These are phyloP conservation scores for Zalaria sp. DNA, from an alignment of 2,329 filamentous ascomycete genomes.

Conservation along the genomic window DNA sequence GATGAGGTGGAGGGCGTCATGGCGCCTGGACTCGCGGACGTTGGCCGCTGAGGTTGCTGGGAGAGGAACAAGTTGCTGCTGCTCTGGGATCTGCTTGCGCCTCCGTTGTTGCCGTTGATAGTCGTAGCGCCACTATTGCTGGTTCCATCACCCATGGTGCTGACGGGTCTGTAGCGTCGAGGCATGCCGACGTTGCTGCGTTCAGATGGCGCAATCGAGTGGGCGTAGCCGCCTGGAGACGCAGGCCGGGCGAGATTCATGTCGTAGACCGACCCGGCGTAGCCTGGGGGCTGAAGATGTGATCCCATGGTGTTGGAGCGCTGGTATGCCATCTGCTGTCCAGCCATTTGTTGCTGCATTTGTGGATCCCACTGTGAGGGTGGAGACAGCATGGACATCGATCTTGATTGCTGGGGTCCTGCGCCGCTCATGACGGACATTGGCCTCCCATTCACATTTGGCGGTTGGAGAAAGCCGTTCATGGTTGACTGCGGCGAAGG, in stretches of 20 bases:
- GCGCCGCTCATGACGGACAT: conserved; percentile 32
- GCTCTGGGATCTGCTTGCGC: conserved; percentile 18
- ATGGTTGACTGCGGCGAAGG: conserved; percentile 2
- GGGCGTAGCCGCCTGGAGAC: conserved; percentile 50
- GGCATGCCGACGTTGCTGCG: conserved; percentile 87
- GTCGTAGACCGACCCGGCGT: conserved; percentile 22
- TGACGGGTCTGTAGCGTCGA: conserved; percentile 80
- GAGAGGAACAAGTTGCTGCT: conserved; percentile 7
- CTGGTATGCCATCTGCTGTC: conserved; percentile 25
- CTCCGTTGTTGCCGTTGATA: background rate
- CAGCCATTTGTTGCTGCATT: too few relatives aligned
- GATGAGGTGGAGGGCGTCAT: conserved; percentile 1
- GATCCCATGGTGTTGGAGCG: conserved; percentile 19
- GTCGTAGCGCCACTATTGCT: background rate
- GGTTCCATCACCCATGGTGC: conserved; percentile 29
- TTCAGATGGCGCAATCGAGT: conserved; percentile 90
- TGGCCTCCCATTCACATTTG: conserved; percentile 9
- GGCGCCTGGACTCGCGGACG: conserved; percentile 3
- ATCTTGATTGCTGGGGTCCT: conserved; percentile 27
- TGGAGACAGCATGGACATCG: conserved; percentile 76
- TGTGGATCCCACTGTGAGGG: conserved; percentile 15
- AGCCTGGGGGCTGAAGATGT: conserved; percentile 11
- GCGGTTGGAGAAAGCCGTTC: conserved; percentile 3
- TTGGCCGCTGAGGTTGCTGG: conserved; percentile 12
- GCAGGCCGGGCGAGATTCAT: conserved; percentile 21